Evolutionary conservation across 2,329 filamentous ascomycete species (phyloP).

Genomic region (Colletotrichum costaricense): DNA sequence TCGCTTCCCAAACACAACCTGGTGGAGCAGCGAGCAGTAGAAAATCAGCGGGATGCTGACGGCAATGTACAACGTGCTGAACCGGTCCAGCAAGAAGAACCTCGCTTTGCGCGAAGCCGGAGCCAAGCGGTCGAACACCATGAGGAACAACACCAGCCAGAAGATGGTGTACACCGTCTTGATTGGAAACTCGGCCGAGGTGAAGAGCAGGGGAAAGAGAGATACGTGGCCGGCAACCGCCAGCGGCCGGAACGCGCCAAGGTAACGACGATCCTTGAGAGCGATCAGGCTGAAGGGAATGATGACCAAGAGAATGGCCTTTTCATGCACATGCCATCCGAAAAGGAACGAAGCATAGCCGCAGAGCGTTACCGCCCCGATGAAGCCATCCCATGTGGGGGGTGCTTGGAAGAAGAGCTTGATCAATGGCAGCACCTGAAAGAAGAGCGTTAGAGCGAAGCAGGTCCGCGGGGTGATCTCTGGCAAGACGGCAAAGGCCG

Average conservation of each 20-base stretch:
- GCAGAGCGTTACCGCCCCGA: conserved; percentile 90
- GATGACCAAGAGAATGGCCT: conserved; percentile 93
- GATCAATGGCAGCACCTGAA: conserved; percentile 82
- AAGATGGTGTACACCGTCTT: conserved; percentile 94
- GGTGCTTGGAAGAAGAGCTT: conserved; percentile 77
- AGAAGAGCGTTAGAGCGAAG: conserved; percentile 84
- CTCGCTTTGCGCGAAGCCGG: conserved; percentile 84
- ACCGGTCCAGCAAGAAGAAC: conserved; percentile 90
- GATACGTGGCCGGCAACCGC: conserved; percentile 96
- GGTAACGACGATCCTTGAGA: conserved; percentile 87
- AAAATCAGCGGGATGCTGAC: conserved; percentile 88
- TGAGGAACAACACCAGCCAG: conserved; percentile 89
- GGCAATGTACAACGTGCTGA: conserved; percentile 89
- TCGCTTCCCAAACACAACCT: conserved; percentile 81
- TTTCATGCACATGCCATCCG: conserved; percentile 98
- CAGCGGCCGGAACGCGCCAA: conserved; percentile 90
- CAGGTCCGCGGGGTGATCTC: conserved; percentile 84
- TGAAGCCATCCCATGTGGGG: conserved; percentile 89
- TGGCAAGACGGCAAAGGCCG: conserved; percentile 91
- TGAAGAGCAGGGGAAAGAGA: conserved; percentile 93
- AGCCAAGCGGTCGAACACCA: conserved; percentile 87
- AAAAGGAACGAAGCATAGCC: conserved; percentile 97
- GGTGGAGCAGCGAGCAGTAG: conserved; percentile 89
- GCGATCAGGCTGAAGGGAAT: conserved; percentile 95
- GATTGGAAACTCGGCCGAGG: conserved; percentile 89